Evolutionary conservation across 106 monocot species (phyloP).

Genomic region (Allium cepa): DNA sequence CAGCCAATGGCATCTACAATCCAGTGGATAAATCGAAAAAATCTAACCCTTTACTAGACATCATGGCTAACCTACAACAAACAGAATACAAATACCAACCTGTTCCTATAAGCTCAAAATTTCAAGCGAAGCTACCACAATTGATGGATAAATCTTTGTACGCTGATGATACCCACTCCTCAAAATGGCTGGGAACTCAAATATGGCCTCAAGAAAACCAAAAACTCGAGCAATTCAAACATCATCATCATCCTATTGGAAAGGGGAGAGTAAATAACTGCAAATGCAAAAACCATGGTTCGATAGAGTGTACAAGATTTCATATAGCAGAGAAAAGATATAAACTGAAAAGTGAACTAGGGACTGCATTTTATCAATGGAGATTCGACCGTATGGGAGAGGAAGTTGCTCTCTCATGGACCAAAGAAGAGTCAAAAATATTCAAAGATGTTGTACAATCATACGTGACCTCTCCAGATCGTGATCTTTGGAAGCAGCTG

Average conservation of each 20-base stretch:
- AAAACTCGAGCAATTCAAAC: slow-evolving; percentile 3
- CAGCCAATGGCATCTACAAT: background rate
- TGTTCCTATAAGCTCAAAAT: slow-evolving; percentile 16
- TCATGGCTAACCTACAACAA: slow-evolving; percentile 7
- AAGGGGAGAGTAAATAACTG: slow-evolving; percentile 46
- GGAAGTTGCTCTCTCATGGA: slow-evolving; percentile 88
- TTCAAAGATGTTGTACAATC: slow-evolving; percentile 43
- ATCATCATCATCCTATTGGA: slow-evolving; percentile 19
- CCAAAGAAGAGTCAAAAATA: slow-evolving; percentile 51
- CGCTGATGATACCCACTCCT: slow-evolving; percentile 19
- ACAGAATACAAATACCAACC: background rate
- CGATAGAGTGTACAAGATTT: slow-evolving; percentile 65
- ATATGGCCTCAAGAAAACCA: slow-evolving; percentile 55
- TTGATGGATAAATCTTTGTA: slow-evolving; percentile 24
- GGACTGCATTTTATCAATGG: slow-evolving; percentile 54
- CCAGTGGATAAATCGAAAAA: slow-evolving; percentile 7
- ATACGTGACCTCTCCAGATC: slow-evolving; percentile 15
- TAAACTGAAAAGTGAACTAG: slow-evolving; percentile 54
- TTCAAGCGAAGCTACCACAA: slow-evolving; percentile 40
- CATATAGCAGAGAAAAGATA: slow-evolving; percentile 77
- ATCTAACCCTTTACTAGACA: slow-evolving; percentile 4
- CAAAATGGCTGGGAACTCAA: slow-evolving; percentile 69
- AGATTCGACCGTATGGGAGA: slow-evolving; percentile 84
- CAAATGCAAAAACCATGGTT: slow-evolving; percentile 34
- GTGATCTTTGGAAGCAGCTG: slow-evolving; percentile 55